A percentile compares a stretch with the other conserved stretches of the same genome.
phyloP scores from a whole-genome alignment of 2,329 filamentous ascomycete genomes.

The Talaromyces sp. region DNA sequence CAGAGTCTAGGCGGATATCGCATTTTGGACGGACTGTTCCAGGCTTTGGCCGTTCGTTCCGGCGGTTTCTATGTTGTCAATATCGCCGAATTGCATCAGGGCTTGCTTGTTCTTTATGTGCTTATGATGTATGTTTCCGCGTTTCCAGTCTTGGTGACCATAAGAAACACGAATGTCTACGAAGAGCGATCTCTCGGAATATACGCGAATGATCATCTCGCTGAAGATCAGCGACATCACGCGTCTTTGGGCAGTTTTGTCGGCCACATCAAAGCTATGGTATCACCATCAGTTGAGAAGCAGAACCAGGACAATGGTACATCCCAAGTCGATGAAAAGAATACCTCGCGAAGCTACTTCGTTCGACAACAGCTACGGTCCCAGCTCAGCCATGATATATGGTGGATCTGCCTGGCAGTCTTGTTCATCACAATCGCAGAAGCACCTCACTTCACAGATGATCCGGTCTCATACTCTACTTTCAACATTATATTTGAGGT shows the following conservation, averaged over 20 bases:
- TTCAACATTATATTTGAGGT: constrained; percentile 56
- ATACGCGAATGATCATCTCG: constrained; percentile 33
- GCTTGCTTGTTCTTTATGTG: constrained; percentile 58
- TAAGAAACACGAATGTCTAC: constrained; percentile 67
- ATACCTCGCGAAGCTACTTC: constrained; percentile 46
- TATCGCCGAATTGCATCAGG: constrained; percentile 55
- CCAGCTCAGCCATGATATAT: constrained; percentile 65
- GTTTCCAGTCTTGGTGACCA: constrained; percentile 36
- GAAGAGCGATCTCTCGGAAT: constrained; percentile 64
- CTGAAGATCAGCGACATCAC: constrained; percentile 22
- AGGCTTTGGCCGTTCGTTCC: constrained; percentile 60
- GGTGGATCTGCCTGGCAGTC: constrained; percentile 62
- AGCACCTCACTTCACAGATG: constrained; percentile 51
- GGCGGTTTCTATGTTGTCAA: constrained; percentile 65
- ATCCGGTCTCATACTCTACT: constrained; percentile 54
- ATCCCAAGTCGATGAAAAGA: constrained; percentile 22
- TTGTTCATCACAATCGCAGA: constrained; percentile 61
- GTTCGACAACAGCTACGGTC: constrained; percentile 59
- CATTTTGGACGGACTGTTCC: constrained; percentile 62
- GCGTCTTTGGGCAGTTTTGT: constrained; percentile 25
- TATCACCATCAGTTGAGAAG: constrained; percentile 21
- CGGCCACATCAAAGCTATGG: constrained; percentile 28
- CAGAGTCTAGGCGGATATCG: constrained; percentile 53
- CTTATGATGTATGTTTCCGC: constrained; percentile 42
- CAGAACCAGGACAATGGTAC: neutral